These are phyloP conservation scores for Apiotrichum gracile DNA, from an alignment of 1,284 basidiomycete genomes.

Conservation along the genomic window DNA sequence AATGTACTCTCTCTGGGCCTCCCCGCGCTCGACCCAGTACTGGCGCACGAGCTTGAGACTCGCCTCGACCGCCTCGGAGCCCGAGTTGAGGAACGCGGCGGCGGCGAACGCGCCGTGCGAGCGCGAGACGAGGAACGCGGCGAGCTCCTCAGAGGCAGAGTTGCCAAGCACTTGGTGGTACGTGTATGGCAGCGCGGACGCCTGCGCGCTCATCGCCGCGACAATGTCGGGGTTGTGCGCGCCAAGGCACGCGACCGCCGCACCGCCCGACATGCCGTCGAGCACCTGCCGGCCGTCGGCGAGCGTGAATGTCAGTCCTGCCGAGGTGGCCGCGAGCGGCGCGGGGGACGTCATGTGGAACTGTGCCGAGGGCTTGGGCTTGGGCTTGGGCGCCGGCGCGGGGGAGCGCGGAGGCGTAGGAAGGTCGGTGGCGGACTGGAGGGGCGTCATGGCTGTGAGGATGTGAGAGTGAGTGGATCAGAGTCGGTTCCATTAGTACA, in stretches of 20 bases:
- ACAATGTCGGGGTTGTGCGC: slow-evolving; percentile 58
- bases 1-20: slow-evolving; percentile 65
- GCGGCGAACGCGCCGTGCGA: slow-evolving; percentile 21
- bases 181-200: slow-evolving; percentile 22
- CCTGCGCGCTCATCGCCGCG: slow-evolving; percentile 23
- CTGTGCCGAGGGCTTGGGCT: not conserved
- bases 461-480: no score
- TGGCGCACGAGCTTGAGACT: slow-evolving; percentile 31
- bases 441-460: not conserved
- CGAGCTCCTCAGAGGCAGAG: slow-evolving; percentile 21
- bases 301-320: slow-evolving; percentile 6
- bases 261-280: slow-evolving; percentile 56
- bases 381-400: not conserved
- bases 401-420: not conserved
- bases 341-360: slow-evolving; percentile 1
- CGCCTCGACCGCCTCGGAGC: slow-evolving; percentile 34
- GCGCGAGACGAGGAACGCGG: slow-evolving; percentile 16
- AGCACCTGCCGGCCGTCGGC: slow-evolving; percentile 19
- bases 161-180: slow-evolving; percentile 24
- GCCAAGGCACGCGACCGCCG: slow-evolving; percentile 73
- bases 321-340: not conserved
- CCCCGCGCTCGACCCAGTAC: slow-evolving; percentile 57
- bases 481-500: no score
- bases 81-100: slow-evolving; percentile 27
- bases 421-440: not conserved